Percentiles rank a stretch among this genome's conserved stretches.
These are phyloP conservation scores for Aspergillus incahuasiensis DNA, from an alignment of 495 filamentous ascomycete species.

Conservation along the genomic window DNA sequence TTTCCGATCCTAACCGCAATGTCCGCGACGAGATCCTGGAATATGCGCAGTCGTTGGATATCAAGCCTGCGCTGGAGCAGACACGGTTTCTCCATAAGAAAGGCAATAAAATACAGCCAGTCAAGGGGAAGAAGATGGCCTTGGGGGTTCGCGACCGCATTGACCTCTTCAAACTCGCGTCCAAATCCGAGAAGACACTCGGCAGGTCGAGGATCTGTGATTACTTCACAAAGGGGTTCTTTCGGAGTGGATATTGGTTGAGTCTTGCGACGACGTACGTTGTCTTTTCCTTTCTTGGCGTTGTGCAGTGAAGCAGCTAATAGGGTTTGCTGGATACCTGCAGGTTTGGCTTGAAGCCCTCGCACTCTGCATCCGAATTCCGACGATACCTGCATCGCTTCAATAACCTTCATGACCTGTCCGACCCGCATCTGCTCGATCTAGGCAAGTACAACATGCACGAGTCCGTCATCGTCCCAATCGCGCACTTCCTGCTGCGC, in stretches of 20 bases:
- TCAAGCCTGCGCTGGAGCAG: slow-evolving; percentile 9
- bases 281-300: too few relatives aligned
- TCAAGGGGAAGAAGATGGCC: slow-evolving; percentile 14
- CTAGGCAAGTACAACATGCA: slow-evolving; percentile 34
- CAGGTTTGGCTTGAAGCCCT: slow-evolving; percentile 38
- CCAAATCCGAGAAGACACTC: slow-evolving; percentile 29
- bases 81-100: slow-evolving; percentile 18
- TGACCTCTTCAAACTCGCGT: slow-evolving; percentile 28
- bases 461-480: slow-evolving; percentile 37
- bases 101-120: slow-evolving; percentile 1
- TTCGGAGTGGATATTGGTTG: slow-evolving; percentile 38
- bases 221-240: slow-evolving; percentile 33
- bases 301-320: too few relatives aligned
- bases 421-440: slow-evolving; percentile 24
- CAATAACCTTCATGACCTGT: slow-evolving; percentile 23
- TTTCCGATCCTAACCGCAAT: slow-evolving; percentile 18
- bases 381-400: slow-evolving; percentile 26
- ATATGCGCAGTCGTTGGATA: slow-evolving; percentile 12
- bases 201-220: slow-evolving; percentile 33
- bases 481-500: slow-evolving; percentile 31
- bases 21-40: slow-evolving; percentile 26
- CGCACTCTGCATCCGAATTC: slow-evolving; percentile 38
- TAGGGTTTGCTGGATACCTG: too few relatives aligned
- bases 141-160: slow-evolving; percentile 26
- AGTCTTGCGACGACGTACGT: slow-evolving; percentile 32